Percentiles rank a stretch among this genome's conserved stretches.
phyloP scores from a whole-genome alignment of 2,329 filamentous ascomycete species.

The Apiospora malaysiana region DNA sequence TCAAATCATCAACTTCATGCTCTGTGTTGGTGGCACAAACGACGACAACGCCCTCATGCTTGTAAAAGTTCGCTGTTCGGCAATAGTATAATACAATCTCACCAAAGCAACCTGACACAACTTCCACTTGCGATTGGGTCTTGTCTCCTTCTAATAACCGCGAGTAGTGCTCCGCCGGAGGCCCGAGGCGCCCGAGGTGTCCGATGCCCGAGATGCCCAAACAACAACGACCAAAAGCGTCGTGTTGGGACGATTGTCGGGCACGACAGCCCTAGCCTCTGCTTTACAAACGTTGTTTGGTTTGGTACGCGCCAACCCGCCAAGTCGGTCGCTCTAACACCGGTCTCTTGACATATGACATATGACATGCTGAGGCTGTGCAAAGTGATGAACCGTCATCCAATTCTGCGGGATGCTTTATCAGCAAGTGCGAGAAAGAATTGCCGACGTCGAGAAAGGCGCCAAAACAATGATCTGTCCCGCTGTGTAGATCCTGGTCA shows the following conservation, averaged over 20 bases:
- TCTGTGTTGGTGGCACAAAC: background rate
- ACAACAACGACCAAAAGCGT: background rate
- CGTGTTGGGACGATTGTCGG: background rate
- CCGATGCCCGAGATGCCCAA: slow-evolving; percentile 4
- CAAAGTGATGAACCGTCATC: background rate
- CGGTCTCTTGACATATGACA: background rate
- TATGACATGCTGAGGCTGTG: slow-evolving; percentile 1
- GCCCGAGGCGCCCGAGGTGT: background rate
- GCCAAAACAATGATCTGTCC: slow-evolving; percentile 17
- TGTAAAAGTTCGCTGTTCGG: background rate
- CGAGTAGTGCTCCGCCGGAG: background rate
- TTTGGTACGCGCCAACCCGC: background rate
- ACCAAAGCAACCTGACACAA: background rate
- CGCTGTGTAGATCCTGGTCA: background rate
- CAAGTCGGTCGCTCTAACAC: background rate
- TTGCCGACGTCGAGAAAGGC: slow-evolving; percentile 4
- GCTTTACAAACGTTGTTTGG: background rate
- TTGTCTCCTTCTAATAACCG: background rate
- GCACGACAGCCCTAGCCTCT: background rate
- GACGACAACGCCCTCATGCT: background rate
- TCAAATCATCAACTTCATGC: background rate
- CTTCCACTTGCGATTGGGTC: background rate
- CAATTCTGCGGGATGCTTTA: background rate
- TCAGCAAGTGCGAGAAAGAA: background rate
- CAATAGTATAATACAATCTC: background rate